These are phyloP conservation scores for Lagenaria siceraria DNA, from an alignment of 306 rosid genomes.

Conservation along the genomic window DNA sequence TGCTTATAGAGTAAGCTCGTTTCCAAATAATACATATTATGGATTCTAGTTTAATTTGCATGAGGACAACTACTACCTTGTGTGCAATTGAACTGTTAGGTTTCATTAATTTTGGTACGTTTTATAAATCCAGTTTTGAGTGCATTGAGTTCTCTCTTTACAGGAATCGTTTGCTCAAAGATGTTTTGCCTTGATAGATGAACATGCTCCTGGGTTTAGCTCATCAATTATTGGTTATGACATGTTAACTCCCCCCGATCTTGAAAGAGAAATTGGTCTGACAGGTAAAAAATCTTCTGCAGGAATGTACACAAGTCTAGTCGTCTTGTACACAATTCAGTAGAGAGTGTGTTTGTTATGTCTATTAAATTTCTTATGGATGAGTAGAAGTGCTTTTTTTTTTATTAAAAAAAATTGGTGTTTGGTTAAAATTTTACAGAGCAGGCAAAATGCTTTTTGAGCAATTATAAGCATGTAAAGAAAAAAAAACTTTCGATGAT, in stretches of 20 bases:
- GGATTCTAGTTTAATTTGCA: neutral
- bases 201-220: slow-evolving; percentile 82
- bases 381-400: neutral
- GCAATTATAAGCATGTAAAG: neutral
- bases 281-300: slow-evolving; percentile 37
- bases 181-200: slow-evolving; percentile 69
- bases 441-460: neutral
- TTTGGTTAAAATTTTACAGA: neutral
- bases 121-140: neutral
- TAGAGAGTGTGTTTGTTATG: neutral
- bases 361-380: neutral
- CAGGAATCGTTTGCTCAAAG: slow-evolving; percentile 73
- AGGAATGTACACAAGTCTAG: neutral
- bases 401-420: neutral
- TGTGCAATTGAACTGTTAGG: neutral
- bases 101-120: neutral
- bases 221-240: slow-evolving; percentile 75
- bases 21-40: neutral
- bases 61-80: neutral
- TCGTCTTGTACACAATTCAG: neutral
- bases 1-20: neutral
- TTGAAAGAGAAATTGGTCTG: slow-evolving; percentile 85
- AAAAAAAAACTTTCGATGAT: neutral
- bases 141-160: neutral
- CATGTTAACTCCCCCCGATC: slow-evolving; percentile 95